Percentiles rank a stretch among this genome's conserved stretches.
Conservation (phyloP, 345 rosid species). For the Eutrema japonicum region DNA sequence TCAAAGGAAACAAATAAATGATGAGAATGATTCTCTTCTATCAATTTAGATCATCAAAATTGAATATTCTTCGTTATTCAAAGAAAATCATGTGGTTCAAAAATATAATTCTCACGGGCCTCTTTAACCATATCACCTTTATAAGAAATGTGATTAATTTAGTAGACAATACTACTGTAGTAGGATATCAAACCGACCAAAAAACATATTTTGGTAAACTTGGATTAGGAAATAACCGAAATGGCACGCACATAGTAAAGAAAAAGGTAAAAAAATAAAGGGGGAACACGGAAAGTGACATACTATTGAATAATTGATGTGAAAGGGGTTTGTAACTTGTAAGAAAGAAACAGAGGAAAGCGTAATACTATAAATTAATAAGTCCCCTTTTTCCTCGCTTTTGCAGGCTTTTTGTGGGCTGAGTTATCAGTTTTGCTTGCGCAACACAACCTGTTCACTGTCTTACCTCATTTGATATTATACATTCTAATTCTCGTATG, state of each 20-base stretch:
- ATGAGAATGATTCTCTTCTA: background rate
- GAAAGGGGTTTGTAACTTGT: slow-evolving; percentile 12
- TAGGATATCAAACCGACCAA: background rate
- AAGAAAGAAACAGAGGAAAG: background rate
- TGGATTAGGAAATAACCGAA: background rate
- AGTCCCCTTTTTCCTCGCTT: background rate
- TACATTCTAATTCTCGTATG: background rate
- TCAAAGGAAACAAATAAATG: background rate
- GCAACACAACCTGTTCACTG: background rate
- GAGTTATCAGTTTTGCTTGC: slow-evolving; percentile 16
- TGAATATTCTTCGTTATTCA: too few relatives aligned
- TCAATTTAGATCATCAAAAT: background rate
- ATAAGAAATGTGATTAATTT: background rate
- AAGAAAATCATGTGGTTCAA: too few relatives aligned
- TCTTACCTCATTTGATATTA: slow-evolving; percentile 8
- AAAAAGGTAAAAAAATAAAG: background rate
- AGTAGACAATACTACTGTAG: background rate
- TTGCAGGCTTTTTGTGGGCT: slow-evolving; percentile 21
- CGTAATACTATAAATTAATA: background rate
- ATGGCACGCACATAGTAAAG: background rate
- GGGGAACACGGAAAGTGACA: background rate
- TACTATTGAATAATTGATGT: background rate
- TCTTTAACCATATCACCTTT: background rate
- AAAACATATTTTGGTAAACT: background rate
- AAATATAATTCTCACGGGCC: background rate